These are phyloP conservation scores for Picochlorum sp. DNA, from an alignment of 139 green algal species.

Conservation along the genomic window DNA sequence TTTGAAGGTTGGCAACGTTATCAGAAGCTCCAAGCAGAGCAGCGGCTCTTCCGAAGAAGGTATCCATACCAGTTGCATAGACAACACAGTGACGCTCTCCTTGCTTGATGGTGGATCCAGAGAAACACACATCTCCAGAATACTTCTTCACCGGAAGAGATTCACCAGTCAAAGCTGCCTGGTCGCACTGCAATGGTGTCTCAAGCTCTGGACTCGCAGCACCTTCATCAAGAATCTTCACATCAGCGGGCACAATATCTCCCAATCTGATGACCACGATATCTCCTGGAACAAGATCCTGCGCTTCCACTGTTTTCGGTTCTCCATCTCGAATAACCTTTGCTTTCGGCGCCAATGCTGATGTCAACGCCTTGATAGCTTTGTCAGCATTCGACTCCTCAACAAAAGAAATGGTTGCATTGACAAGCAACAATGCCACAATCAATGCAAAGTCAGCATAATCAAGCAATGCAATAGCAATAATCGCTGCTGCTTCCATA, in stretches of 20 bases:
- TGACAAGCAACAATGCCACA: constrained; percentile 41
- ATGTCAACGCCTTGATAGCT: constrained; percentile 74
- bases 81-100: constrained; percentile 75
- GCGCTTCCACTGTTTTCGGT: constrained; percentile 43
- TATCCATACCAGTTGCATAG: constrained; percentile 71
- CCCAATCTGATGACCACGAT: constrained; percentile 70
- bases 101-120: constrained; percentile 78
- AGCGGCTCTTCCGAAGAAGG: constrained; percentile 84
- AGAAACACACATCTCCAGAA: constrained; percentile 64
- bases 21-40: constrained; percentile 62
- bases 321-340: constrained; percentile 50
- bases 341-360: constrained; percentile 60
- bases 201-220: constrained; percentile 43
- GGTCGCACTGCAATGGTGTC: constrained; percentile 68
- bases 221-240: constrained; percentile 58
- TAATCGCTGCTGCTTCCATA: constrained; percentile 78
- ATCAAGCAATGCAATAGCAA: constrained; percentile 72
- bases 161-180: constrained; percentile 79
- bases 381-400: constrained; percentile 70
- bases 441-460: constrained; percentile 69
- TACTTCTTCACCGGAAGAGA: constrained; percentile 78
- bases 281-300: constrained; percentile 65
- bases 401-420: constrained; percentile 68
- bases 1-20: constrained; percentile 75
- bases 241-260: constrained; percentile 77